Conservation (phyloP, 140 eudicot species). For the Anethum foeniculum region DNA sequence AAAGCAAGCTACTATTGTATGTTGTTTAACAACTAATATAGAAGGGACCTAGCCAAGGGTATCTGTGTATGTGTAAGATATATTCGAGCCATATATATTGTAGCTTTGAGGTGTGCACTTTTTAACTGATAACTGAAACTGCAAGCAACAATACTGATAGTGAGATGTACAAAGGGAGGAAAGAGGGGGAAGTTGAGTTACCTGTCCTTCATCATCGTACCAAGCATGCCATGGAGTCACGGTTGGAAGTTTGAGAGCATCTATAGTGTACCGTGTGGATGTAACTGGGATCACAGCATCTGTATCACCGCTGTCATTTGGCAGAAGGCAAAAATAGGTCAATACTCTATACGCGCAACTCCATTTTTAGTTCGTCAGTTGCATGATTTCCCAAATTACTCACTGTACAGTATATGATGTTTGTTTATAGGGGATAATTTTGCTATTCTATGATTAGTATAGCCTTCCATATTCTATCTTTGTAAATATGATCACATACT, state of each 20-base stretch:
- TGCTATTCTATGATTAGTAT: neutral
- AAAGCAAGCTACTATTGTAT: neutral
- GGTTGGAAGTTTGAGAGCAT: conserved; percentile 74
- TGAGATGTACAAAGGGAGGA: neutral
- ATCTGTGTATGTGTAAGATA: neutral
- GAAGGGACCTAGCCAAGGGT: neutral
- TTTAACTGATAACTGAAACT: neutral
- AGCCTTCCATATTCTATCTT: neutral
- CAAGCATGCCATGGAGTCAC: conserved; percentile 81
- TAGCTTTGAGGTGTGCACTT: neutral
- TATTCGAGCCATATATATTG: neutral
- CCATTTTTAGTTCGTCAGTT: neutral
- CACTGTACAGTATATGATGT: neutral
- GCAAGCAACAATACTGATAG: neutral
- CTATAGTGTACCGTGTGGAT: conserved; percentile 83
- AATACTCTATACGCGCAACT: neutral
- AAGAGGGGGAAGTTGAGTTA: conserved; percentile 17
- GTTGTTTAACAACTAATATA: neutral
- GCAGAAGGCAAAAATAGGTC: neutral
- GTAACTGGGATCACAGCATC: conserved; percentile 89
- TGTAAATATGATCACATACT: neutral
- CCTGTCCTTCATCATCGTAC: conserved; percentile 92
- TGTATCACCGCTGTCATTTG: conserved; percentile 66
- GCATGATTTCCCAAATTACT: neutral
- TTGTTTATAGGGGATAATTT: neutral